Percentiles rank a stretch among this genome's conserved stretches.
Conservation (phyloP, 1,284 basidiomycete genomes). For the Flammula alnicola region DNA sequence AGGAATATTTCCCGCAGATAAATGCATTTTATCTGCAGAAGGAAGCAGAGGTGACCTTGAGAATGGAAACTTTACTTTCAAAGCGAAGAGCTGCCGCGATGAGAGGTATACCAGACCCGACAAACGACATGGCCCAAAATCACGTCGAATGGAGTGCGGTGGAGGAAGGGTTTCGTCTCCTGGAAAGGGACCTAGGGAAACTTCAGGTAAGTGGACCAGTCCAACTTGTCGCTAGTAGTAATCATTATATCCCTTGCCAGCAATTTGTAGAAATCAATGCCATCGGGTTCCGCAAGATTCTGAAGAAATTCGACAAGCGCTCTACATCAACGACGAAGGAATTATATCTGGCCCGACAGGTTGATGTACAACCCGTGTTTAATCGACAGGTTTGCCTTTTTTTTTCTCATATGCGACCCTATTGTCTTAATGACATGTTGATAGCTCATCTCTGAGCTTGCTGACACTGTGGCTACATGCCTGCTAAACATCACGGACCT, state of each 20-base stretch:
- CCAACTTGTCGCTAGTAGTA: conserved; percentile 27
- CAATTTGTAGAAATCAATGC: conserved; percentile 99
- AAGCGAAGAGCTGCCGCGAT: conserved; percentile 87
- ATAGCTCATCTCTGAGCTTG: conserved; percentile 92
- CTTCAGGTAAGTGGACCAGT: conserved; percentile 69
- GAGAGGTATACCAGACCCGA: conserved; percentile 68
- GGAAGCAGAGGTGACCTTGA: conserved; percentile 92
- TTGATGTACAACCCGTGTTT: conserved; percentile 98
- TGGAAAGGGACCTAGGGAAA: conserved; percentile 96
- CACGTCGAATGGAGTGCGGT: conserved; percentile 92
- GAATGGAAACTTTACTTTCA: conserved; percentile 91
- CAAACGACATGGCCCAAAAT: conserved; percentile 62
- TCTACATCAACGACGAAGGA: conserved; percentile 96
- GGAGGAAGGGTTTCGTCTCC: conserved; percentile 93
- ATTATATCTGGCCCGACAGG: conserved; percentile 94
- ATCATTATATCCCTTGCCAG: conserved; percentile 44
- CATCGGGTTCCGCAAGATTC: conserved; percentile 95
- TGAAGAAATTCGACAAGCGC: conserved; percentile 99
- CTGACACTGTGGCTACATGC: conserved; percentile 94
- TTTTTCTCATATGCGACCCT: conserved; percentile 13
- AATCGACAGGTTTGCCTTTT: conserved; percentile 79
- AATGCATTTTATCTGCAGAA: conserved; percentile 99
- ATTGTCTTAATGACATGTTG: conserved; percentile 10
- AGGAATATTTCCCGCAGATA: conserved; percentile 62
- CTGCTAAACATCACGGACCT: conserved; percentile 91